Evolutionary conservation across 352 stramenopile species (phyloP).

Genomic region (Globisporangium barbulae): DNA sequence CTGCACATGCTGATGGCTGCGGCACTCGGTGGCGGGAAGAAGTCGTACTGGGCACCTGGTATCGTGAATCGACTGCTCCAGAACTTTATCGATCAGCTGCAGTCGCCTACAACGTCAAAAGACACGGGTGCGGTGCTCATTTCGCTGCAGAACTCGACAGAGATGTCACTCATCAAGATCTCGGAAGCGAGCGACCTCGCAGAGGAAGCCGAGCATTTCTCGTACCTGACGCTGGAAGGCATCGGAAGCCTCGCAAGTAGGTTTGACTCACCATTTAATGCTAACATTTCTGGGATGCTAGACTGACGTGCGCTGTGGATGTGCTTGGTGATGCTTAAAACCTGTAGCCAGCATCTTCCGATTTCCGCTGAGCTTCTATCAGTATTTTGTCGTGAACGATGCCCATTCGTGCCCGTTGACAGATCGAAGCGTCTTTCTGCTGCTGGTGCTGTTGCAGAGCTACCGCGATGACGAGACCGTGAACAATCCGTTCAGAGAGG

Average conservation of each 20-base stretch:
- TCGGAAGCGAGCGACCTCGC: constrained; percentile 38
- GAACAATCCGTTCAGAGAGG: constrained; percentile 64
- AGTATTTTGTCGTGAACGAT: constrained; percentile 63
- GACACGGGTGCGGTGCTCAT: constrained; percentile 34
- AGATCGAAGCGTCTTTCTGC: constrained; percentile 62
- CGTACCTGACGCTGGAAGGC: constrained; percentile 66
- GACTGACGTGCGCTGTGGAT: neutral
- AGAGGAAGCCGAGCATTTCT: constrained; percentile 57
- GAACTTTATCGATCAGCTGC: constrained; percentile 55
- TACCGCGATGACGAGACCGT: constrained; percentile 43
- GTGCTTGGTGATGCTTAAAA: neutral
- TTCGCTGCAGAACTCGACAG: constrained; percentile 36
- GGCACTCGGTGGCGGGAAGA: constrained; percentile 29
- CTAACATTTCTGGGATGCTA: neutral
- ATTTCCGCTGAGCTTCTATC: constrained; percentile 57
- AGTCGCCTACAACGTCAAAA: constrained; percentile 28
- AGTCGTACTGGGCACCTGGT: constrained; percentile 42
- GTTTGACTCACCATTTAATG: constrained; percentile 14
- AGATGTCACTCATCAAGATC: constrained; percentile 63
- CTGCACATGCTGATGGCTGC: constrained; percentile 58
- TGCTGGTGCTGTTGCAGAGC: constrained; percentile 69
- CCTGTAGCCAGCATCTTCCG: constrained; percentile 55
- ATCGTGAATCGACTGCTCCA: constrained; percentile 58
- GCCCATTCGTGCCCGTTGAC: constrained; percentile 51
- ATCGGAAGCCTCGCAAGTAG: constrained; percentile 58